Conservation (phyloP, 768 basidiomycete genomes). For the Tephrocybe sp. region DNA sequence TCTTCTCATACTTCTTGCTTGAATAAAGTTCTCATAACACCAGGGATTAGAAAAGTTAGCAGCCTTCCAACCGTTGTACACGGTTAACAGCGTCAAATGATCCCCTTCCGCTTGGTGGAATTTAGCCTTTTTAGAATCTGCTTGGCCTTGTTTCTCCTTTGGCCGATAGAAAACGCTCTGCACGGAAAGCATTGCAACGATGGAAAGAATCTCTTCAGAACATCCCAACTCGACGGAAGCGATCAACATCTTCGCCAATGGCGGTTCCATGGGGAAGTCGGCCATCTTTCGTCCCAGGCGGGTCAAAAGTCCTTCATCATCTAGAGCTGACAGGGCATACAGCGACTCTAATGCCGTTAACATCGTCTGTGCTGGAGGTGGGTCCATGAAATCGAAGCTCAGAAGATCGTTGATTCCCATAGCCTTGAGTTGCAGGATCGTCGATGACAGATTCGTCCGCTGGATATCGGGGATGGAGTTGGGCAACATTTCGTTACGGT, state of each 20-base stretch:
- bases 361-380: slow-evolving; percentile 95
- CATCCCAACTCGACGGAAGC: slow-evolving; percentile 96
- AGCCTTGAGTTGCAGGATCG: slow-evolving; percentile 94
- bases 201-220: slow-evolving; percentile 95
- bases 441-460: slow-evolving; percentile 87
- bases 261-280: slow-evolving; percentile 98
- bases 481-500: slow-evolving; percentile 98
- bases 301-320: slow-evolving; percentile 95
- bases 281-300: slow-evolving; percentile 98
- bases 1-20: slow-evolving; percentile 93
- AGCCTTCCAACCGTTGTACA: slow-evolving; percentile 98
- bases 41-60: slow-evolving; percentile 97
- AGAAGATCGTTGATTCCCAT: slow-evolving; percentile 99
- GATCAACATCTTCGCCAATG: slow-evolving; percentile 96
- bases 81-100: slow-evolving; percentile 86
- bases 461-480: slow-evolving; percentile 98
- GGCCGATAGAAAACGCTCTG: slow-evolving; percentile 97
- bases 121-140: slow-evolving; percentile 99
- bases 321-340: slow-evolving; percentile 93
- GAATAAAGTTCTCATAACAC: slow-evolving; percentile 99
- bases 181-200: slow-evolving; percentile 96
- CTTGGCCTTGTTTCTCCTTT: slow-evolving; percentile 99
- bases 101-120: slow-evolving; percentile 99
- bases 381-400: slow-evolving; percentile 99
- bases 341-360: slow-evolving; percentile 92